Evolutionary conservation across 148 eudicot species (phyloP).

Genomic region (Rhododendron williamsianum): DNA sequence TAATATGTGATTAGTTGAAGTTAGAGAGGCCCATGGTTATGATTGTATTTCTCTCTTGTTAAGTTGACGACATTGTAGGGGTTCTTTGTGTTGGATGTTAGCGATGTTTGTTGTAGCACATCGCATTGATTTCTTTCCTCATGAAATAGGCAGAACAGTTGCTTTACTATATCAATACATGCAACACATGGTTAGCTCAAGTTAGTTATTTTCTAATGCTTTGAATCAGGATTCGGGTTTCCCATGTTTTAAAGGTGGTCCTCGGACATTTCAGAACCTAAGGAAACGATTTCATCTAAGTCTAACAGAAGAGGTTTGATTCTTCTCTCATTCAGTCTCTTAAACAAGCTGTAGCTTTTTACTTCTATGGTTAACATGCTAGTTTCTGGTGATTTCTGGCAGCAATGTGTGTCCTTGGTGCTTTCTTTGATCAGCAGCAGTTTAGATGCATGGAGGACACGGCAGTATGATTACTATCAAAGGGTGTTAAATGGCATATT

Average conservation of each 20-base stretch:
- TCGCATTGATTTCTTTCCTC: neutral
- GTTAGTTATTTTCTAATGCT: neutral
- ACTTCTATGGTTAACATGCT: neutral
- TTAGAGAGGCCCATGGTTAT: neutral
- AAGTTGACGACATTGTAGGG: neutral
- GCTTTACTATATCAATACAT: neutral
- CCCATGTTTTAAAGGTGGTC: constrained; percentile 99
- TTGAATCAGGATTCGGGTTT: constrained; percentile 86
- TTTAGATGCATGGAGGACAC: constrained; percentile 98
- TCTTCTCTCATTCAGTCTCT: neutral
- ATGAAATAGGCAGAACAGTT: neutral
- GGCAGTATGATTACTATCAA: constrained; percentile 96
- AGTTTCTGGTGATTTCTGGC: constrained; percentile 28
- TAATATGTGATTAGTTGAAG: neutral
- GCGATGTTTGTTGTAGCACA: neutral
- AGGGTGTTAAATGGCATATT: constrained; percentile 92
- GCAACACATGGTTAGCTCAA: neutral
- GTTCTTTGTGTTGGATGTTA: neutral
- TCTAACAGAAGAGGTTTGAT: constrained; percentile 90
- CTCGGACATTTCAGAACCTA: constrained; percentile 89
- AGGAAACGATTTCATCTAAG: constrained; percentile 91
- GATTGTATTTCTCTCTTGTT: neutral
- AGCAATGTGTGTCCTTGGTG: constrained; percentile 99
- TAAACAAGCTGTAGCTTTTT: neutral
- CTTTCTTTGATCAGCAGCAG: constrained; percentile 95